Evolutionary conservation across 768 basidiomycete species (phyloP), one percentile per base, ranked within the genome.

Genomic region (Podaxis sp.): DNA sequence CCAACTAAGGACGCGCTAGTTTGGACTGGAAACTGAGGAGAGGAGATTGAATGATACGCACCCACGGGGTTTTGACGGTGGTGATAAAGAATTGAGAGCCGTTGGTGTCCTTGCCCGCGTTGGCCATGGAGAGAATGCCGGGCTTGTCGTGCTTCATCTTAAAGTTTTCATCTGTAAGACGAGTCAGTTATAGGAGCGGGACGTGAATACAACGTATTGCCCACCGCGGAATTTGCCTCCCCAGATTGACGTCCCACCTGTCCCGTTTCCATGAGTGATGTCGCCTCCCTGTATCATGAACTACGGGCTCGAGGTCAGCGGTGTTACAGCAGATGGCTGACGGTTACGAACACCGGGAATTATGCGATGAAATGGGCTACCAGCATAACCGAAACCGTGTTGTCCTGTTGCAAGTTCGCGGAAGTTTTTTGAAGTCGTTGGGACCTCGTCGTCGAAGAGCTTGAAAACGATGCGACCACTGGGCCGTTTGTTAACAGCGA

Each of bases 271-370:
- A 9, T 74, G 69, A 32, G 90, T 91, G 73, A 93, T 93, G 74
- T 95, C 93, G 25, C 93, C 93, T 25, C 91, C 93, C 71, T 93
- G 92, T 50, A 90, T 72, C 91, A 93, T 93, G 76, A 90, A 91
- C 82, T 83, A 61, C 6, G 63, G 37, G 25, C 18, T 23, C 32
- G 32, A 36, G n/a, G 47, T 48, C 54, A 62, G 59, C 11, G 50
- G 55, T 13, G 11, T 32, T 40, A 46, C n/a, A 23, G 32, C 32
- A 48, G 18, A 16, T 5, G 11, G 42, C n/a, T 37, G 21, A 27
- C 18, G 21, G 32, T 11, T 4, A 74, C 82, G 32, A 50, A 86
- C 87, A 63, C 79, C 71, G 42, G 89, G 88, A 61, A 90, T 90
- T 66, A 90, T 77, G 57, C 87, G 82, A 69, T 95, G 92, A 78